These are phyloP conservation scores for Rubus parviflorus DNA, from an alignment of 306 rosid genomes.

Conservation along the genomic window DNA sequence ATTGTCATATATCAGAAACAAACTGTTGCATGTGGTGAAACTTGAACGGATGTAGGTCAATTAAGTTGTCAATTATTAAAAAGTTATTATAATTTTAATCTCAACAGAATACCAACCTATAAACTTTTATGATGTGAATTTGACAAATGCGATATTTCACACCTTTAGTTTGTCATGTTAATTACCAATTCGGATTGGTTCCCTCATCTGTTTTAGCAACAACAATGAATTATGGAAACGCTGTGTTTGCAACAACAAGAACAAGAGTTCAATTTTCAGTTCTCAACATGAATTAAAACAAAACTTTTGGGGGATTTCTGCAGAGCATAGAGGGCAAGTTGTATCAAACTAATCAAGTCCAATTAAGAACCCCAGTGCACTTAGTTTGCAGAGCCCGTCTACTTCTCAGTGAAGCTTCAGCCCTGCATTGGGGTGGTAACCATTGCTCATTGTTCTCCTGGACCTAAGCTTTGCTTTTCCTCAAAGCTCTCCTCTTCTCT, in stretches of 20 bases:
- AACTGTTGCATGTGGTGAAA: no score
- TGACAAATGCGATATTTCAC: no score
- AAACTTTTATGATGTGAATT: no score
- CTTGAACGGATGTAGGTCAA: no score
- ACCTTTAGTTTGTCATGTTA: no score
- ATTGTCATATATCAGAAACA: no score
- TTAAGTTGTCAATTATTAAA: no score
- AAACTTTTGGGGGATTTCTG: constrained; percentile 1
- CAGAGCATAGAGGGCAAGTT: background rate
- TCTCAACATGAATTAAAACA: background rate
- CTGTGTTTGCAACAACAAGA: background rate
- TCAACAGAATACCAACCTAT: no score
- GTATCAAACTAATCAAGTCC: background rate
- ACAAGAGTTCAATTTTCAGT: background rate
- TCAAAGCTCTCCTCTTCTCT: constrained; percentile 63
- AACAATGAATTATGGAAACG: background rate
- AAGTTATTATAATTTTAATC: no score
- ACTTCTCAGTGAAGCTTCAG: background rate
- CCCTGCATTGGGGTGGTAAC: background rate
- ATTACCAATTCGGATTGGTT: no score
- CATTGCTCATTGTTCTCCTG: constrained; percentile 12
- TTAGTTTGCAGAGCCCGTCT: background rate
- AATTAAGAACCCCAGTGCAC: background rate
- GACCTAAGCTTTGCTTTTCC: constrained; percentile 38
- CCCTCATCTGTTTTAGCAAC: background rate